Evolutionary conservation across 306 rosid species (phyloP), one percentile per base, ranked within the genome.

Genomic region (Fagus crenata): DNA sequence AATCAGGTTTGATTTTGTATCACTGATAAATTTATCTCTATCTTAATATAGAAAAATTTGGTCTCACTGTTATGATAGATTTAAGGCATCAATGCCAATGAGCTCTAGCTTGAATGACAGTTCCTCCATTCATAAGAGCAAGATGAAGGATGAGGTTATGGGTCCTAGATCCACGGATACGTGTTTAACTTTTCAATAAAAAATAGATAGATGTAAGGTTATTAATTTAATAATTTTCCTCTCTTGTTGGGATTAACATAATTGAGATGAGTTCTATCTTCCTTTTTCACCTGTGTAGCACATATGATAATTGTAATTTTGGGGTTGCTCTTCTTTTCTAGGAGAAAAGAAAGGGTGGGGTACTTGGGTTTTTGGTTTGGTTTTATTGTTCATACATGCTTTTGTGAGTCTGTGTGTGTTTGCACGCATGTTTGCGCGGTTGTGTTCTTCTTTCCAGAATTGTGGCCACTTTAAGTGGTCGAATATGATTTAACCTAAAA

Each of bases 21-120:
- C 61, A 61, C 49, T 51, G 67, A 35, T 22, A 49, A 65, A 7
- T 65, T 7, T 41, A 64, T 49, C 53, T 51, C 51, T 84, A 60
- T 78, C 6, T 53, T 13, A n/a, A 8, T 46, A 69, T 56, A 40
- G 75, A 54, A n/a, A 73, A 58, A 7, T 35, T 31, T 14, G 53
- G 67, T 58, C 46, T 55, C 2, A 41, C 55, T 56, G 59, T 36
- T 55, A 78, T n/a, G 54, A 35, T 60, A 42, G 22, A 78, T 74
- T 41, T 61, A 61, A 42, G 49, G 68, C n/a, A 0, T 13, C 11
- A 46, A 46, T 46, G 51, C 51, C 51, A 9, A 4, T 46, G 51
- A 3, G 51, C 14, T 46, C 51, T 46, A 46, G 14, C 51, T 46
- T 46, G 51, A 46, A 46, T 8, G 7, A 9, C 14, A 46, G 8